A percentile compares a stretch with the other conserved stretches of the same genome.
These are phyloP conservation scores for Pseudogymnoascus sp. DNA, from an alignment of 2,329 filamentous ascomycete genomes.

Conservation along the genomic window DNA sequence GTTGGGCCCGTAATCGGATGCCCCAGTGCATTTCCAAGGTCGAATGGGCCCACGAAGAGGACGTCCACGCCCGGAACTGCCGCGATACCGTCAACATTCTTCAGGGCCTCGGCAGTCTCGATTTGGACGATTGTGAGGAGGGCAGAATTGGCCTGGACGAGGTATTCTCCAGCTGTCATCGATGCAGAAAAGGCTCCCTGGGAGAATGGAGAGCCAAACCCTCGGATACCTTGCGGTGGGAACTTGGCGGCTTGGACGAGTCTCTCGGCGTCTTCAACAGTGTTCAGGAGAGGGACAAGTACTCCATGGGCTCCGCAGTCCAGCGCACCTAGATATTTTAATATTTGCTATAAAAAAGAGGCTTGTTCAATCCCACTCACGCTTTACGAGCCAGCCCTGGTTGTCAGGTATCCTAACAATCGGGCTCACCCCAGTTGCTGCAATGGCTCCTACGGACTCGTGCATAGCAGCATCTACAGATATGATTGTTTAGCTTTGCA, in stretches of 20 bases:
- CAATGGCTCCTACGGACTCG: slow-evolving; percentile 48
- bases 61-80: slow-evolving; percentile 52
- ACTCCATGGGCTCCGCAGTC: slow-evolving; percentile 51
- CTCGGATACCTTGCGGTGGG: slow-evolving; percentile 44
- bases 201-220: slow-evolving; percentile 48
- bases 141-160: slow-evolving; percentile 46
- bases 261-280: slow-evolving; percentile 41
- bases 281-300: slow-evolving; percentile 46
- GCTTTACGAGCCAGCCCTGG: slow-evolving; percentile 48
- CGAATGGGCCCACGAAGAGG: slow-evolving; percentile 58
- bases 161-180: slow-evolving; percentile 45
- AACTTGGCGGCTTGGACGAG: slow-evolving; percentile 47
- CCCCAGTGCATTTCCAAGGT: slow-evolving; percentile 57
- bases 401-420: slow-evolving; percentile 50
- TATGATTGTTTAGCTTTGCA: slow-evolving; percentile 5
- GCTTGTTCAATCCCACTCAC: slow-evolving; percentile 29
- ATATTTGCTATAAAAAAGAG: slow-evolving; percentile 16
- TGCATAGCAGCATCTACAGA: slow-evolving; percentile 45
- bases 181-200: slow-evolving; percentile 40
- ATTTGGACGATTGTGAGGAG: slow-evolving; percentile 60
- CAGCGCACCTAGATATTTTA: slow-evolving; percentile 38
- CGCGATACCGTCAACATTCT: slow-evolving; percentile 53
- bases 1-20: slow-evolving; percentile 52
- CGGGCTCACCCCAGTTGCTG: slow-evolving; percentile 45
- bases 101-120: slow-evolving; percentile 55